Evolutionary conservation across 2,329 filamentous ascomycete genomes (phyloP).

Genomic region (Bipolaris zeicola): DNA sequence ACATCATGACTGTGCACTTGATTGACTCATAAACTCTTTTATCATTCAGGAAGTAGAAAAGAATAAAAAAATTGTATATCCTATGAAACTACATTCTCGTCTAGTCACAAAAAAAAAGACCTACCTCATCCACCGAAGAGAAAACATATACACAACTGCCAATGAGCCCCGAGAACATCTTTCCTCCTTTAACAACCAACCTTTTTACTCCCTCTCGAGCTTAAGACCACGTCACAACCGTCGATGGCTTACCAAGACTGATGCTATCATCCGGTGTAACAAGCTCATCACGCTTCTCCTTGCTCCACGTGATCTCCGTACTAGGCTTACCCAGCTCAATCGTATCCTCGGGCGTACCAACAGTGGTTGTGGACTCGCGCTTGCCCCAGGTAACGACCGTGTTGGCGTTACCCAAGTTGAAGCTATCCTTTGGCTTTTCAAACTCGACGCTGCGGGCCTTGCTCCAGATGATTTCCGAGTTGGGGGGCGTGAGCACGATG

Average conservation of each 20-base stretch:
- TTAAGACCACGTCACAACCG: constrained; percentile 25
- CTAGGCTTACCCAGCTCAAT: constrained; percentile 12
- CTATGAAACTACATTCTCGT: no score
- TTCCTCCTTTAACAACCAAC: no score
- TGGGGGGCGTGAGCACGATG: constrained; percentile 9
- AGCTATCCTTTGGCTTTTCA: constrained; percentile 12
- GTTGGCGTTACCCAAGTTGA: constrained; percentile 9
- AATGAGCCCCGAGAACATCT: no score
- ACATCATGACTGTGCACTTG: no score
- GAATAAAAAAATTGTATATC: no score
- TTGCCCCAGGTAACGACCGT: constrained; percentile 28
- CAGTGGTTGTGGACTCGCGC: constrained; percentile 3
- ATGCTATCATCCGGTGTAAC: constrained; percentile 19
- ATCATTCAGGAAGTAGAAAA: no score
- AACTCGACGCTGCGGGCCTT: neutral
- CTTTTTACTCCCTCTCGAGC: neutral
- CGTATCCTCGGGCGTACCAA: neutral
- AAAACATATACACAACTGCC: no score
- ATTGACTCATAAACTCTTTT: no score
- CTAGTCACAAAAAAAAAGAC: no score
- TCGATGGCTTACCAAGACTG: constrained; percentile 19
- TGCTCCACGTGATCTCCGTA: constrained; percentile 25
- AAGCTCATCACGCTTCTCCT: neutral
- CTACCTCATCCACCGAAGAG: no score
- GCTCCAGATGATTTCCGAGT: constrained; percentile 6